Evolutionary conservation across 108 stramenopile genomes (phyloP).

Genomic region (Ochromonas danica): DNA sequence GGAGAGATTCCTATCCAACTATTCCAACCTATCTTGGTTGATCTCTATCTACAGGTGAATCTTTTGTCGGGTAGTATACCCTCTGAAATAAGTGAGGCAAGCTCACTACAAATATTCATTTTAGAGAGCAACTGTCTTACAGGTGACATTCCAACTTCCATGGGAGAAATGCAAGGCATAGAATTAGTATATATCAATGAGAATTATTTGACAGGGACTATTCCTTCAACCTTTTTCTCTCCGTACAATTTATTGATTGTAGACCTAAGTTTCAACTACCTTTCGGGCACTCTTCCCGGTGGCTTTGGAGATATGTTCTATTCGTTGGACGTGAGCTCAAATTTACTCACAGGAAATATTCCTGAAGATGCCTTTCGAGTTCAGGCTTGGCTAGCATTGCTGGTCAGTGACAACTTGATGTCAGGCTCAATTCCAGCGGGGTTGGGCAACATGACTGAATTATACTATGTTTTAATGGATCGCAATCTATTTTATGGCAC

Average conservation of each 20-base stretch:
- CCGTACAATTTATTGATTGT: too few species aligned
- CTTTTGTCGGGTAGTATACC: not conserved
- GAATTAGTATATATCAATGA: not conserved
- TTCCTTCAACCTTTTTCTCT: not conserved
- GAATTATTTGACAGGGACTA: conserved; percentile 9
- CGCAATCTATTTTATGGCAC: too few species aligned
- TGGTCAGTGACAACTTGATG: not conserved
- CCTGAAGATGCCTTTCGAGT: not conserved
- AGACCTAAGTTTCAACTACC: too few species aligned
- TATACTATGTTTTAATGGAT: too few species aligned
- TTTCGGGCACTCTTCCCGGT: too few species aligned
- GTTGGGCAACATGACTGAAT: too few species aligned
- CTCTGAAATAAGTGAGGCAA: not conserved
- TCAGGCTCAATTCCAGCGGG: conserved; percentile 1
- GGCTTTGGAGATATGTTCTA: not conserved
- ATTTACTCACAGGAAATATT: conserved; percentile 8
- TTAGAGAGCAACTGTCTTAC: not conserved
- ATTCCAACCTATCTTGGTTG: not conserved
- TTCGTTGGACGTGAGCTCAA: not conserved
- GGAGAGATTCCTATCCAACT: not conserved
- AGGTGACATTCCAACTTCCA: not conserved
- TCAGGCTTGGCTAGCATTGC: not conserved
- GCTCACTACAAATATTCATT: not conserved
- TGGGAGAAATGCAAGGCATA: not conserved
- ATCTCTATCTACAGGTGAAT: not conserved